Percentiles rank a stretch among this genome's conserved stretches.
These are phyloP conservation scores for Fusarium globosum DNA, from an alignment of 2,329 filamentous ascomycete species.

Conservation along the genomic window DNA sequence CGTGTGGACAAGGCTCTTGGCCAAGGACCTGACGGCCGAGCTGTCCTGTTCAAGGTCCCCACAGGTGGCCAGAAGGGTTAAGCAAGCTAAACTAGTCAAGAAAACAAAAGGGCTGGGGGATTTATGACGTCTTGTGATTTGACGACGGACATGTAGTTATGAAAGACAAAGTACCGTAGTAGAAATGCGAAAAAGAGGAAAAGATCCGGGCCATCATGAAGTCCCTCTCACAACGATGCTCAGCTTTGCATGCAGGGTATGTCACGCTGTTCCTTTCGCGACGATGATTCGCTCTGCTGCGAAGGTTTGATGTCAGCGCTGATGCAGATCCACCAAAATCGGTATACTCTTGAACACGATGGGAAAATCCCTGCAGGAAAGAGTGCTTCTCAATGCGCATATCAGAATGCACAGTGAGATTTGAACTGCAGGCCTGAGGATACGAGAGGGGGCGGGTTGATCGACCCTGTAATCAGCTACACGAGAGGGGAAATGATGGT, in stretches of 20 bases:
- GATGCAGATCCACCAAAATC: not conserved
- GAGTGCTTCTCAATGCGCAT: not conserved
- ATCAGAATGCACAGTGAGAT: not conserved
- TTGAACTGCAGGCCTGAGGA: constrained; percentile 8
- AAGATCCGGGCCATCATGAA: not conserved
- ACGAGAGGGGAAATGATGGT: constrained; percentile 21
- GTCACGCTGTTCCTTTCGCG: not conserved
- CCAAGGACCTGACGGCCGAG: constrained; percentile 63
- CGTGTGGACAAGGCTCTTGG: constrained; percentile 76
- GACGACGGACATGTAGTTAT: constrained; percentile 36
- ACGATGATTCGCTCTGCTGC: constrained; percentile 2
- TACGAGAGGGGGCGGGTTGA: constrained; percentile 13
- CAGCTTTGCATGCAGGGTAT: not conserved
- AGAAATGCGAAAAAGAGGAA: constrained; percentile 20
- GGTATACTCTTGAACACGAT: not conserved
- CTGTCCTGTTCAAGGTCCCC: constrained; percentile 68
- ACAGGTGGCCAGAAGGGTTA: constrained; percentile 60
- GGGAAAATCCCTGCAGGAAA: constrained; percentile 1
- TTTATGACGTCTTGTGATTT: constrained; percentile 23
- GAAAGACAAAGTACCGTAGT: constrained; percentile 18
- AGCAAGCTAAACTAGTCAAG: not conserved
- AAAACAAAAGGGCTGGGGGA: not conserved
- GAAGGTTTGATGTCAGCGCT: constrained; percentile 20
- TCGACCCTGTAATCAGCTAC: constrained; percentile 1
- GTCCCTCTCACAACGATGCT: not conserved